Evolutionary conservation across 148 eudicot genomes (phyloP).

Genomic region (Diospyros lotus): DNA sequence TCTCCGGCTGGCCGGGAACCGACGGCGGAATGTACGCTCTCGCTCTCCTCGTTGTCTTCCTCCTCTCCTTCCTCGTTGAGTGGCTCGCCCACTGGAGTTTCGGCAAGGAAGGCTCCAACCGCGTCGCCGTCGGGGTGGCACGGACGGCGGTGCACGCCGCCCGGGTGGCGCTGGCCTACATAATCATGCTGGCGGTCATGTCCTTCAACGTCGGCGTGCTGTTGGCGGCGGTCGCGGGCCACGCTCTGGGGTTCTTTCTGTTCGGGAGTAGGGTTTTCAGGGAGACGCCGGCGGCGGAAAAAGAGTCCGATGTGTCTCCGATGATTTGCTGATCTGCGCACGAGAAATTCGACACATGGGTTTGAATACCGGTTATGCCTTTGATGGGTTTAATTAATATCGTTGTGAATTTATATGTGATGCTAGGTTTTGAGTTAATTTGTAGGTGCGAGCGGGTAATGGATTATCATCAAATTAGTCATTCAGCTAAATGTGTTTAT

Average conservation of each 20-base stretch:
- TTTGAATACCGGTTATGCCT: too few species aligned
- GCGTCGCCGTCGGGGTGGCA: constrained; percentile 25
- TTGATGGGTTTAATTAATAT: too few species aligned
- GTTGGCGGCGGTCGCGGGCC: constrained; percentile 35
- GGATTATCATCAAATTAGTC: too few species aligned
- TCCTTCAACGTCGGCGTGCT: constrained; percentile 48
- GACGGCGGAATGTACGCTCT: constrained; percentile 38
- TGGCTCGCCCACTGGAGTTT: constrained; percentile 46
- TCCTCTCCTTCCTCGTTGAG: constrained; percentile 49
- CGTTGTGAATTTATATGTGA: too few species aligned
- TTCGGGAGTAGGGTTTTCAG: constrained; percentile 37
- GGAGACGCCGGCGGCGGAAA: constrained; percentile 9
- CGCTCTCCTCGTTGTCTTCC: constrained; percentile 44
- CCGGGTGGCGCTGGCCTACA: constrained; percentile 46
- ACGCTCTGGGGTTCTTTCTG: constrained; percentile 37
- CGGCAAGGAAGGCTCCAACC: constrained; percentile 16
- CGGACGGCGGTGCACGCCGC: constrained; percentile 35
- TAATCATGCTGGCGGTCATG: constrained; percentile 54
- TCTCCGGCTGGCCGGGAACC: constrained; percentile 66
- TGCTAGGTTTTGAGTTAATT: too few species aligned
- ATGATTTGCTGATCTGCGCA: constrained; percentile 21
- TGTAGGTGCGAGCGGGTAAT: too few species aligned
- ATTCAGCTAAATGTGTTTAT: too few species aligned
- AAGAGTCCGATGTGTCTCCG: constrained; percentile 28
- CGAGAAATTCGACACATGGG: too few species aligned